Conservation (phyloP, 2,329 filamentous ascomycete species). For the Cryphonectria japonica region DNA sequence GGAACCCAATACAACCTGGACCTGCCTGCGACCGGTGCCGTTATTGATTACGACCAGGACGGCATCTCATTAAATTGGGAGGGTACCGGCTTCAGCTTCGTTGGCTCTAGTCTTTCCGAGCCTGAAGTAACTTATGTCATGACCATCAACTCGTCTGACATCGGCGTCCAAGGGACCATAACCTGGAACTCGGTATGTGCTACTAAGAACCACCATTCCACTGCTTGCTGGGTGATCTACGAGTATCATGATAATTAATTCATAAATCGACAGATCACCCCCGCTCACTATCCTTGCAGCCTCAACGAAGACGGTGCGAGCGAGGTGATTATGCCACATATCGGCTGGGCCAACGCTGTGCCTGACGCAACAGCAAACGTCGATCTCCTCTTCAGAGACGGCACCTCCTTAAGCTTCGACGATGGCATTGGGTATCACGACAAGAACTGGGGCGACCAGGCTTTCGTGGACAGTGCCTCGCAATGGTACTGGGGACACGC, state of each 20-base stretch:
- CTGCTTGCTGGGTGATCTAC: neutral
- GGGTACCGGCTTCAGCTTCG: conserved; percentile 23
- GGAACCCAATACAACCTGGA: conserved; percentile 17
- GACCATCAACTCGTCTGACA: conserved; percentile 20
- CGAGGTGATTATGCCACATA: conserved; percentile 15
- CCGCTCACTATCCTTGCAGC: conserved; percentile 28
- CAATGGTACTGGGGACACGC: conserved; percentile 52
- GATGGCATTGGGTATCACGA: conserved; percentile 49
- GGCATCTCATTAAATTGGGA: conserved; percentile 16
- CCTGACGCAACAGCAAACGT: conserved; percentile 25
- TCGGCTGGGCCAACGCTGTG: conserved; percentile 28
- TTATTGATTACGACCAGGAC: conserved; percentile 5
- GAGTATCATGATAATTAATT: neutral
- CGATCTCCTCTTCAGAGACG: conserved; percentile 18
- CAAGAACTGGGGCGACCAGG: conserved; percentile 49
- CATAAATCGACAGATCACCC: conserved; percentile 9
- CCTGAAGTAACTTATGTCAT: conserved; percentile 19
- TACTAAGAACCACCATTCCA: neutral
- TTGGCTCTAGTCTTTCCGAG: conserved; percentile 12
- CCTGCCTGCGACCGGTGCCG: conserved; percentile 10
- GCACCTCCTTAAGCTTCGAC: neutral
- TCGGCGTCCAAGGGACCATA: conserved; percentile 25
- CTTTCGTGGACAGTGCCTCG: conserved; percentile 38
- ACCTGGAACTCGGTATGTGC: conserved; percentile 21
- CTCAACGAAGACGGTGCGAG: conserved; percentile 12